Evolutionary conservation across 164 flowering plant species (phyloP).

Genomic region (Vitis riparia): DNA sequence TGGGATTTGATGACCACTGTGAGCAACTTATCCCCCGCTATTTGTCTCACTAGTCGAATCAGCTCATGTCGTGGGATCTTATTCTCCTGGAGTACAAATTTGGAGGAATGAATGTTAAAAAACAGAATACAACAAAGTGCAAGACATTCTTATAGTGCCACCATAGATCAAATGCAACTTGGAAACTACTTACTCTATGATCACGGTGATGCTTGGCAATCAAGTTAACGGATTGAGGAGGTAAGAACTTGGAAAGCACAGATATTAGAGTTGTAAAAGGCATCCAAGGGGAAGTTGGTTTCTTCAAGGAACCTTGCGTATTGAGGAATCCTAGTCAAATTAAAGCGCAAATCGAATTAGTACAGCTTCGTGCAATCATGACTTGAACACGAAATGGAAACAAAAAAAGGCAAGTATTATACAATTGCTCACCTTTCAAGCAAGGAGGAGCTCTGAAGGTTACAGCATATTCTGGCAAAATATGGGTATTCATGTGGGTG

Average conservation of each 20-base stretch:
- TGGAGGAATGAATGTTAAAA: not conserved
- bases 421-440: slow-evolving; percentile 29
- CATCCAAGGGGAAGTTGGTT: slow-evolving; percentile 70
- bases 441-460: slow-evolving; percentile 46
- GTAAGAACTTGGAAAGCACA: slow-evolving; percentile 46
- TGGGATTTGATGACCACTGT: slow-evolving; percentile 47
- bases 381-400: not conserved
- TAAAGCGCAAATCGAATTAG: not conserved
- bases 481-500: slow-evolving; percentile 63
- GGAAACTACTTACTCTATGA: slow-evolving; percentile 27
- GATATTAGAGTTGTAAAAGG: slow-evolving; percentile 56
- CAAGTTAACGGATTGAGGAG: slow-evolving; percentile 24
- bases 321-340: slow-evolving; percentile 3
- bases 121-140: not conserved
- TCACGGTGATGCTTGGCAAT: slow-evolving; percentile 35
- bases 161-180: not conserved
- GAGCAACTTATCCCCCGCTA: slow-evolving; percentile 72
- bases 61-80: slow-evolving; percentile 54
- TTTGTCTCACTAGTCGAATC: slow-evolving; percentile 47
- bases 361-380: not conserved
- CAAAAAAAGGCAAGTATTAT: too few relatives aligned
- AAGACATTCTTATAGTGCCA: too few relatives aligned
- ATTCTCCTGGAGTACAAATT: slow-evolving; percentile 36
- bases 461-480: slow-evolving; percentile 64
- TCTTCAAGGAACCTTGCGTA: slow-evolving; percentile 11